Percentiles rank a stretch among this genome's conserved stretches.
Evolutionary conservation across 2,329 filamentous ascomycete genomes (phyloP).

Genomic region (Penicillium paneum): DNA sequence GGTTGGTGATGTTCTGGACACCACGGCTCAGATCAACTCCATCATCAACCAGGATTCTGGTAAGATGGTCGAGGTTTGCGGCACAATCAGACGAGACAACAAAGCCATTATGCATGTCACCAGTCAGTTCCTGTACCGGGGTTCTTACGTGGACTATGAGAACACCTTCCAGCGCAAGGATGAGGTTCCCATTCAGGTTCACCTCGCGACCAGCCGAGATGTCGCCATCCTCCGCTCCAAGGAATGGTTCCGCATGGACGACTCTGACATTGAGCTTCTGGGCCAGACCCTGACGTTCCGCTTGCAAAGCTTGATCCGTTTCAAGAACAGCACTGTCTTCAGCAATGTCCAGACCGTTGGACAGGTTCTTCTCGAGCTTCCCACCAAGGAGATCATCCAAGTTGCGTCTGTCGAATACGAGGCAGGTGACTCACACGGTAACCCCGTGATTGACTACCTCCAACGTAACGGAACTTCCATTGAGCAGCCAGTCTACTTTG

Average conservation of each 20-base stretch:
- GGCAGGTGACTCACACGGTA: slow-evolving; percentile 85
- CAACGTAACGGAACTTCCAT: slow-evolving; percentile 86
- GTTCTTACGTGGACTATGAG: slow-evolving; percentile 86
- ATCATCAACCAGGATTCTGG: slow-evolving; percentile 97
- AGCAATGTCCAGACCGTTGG: slow-evolving; percentile 88
- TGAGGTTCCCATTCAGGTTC: slow-evolving; percentile 91
- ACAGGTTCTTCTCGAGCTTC: slow-evolving; percentile 88
- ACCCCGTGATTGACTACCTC: slow-evolving; percentile 95
- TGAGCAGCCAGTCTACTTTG: slow-evolving; percentile 94
- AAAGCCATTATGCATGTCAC: slow-evolving; percentile 96
- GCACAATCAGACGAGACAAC: slow-evolving; percentile 82
- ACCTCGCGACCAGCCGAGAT: slow-evolving; percentile 82
- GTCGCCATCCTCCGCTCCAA: slow-evolving; percentile 92
- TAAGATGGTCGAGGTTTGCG: slow-evolving; percentile 99
- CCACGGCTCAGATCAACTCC: slow-evolving; percentile 92
- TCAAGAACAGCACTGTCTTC: slow-evolving; percentile 92
- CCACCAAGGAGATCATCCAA: slow-evolving; percentile 95
- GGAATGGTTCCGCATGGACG: slow-evolving; percentile 91
- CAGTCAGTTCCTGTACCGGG: slow-evolving; percentile 95
- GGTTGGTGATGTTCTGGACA: slow-evolving; percentile 89
- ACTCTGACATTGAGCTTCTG: slow-evolving; percentile 80
- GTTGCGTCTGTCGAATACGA: slow-evolving; percentile 97
- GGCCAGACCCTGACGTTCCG: slow-evolving; percentile 95
- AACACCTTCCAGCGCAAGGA: slow-evolving; percentile 98
- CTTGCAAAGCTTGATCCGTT: slow-evolving; percentile 83